phyloP scores from a whole-genome alignment of 768 basidiomycete species.

The Coprinellus micaceus region DNA sequence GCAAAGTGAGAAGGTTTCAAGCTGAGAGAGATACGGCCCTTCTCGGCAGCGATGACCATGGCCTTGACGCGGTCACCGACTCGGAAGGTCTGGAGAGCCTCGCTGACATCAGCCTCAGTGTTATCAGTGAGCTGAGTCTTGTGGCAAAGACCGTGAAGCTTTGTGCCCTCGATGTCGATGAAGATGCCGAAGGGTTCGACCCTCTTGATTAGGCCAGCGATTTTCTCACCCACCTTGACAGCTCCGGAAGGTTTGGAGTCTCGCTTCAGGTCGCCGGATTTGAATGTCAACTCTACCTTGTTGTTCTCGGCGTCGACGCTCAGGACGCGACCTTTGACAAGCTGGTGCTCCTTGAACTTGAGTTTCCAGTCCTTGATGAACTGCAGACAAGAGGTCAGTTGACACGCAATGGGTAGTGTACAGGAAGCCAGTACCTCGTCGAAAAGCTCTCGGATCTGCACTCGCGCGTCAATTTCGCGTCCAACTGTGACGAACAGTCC shows the following conservation, averaged over 20 bases:
- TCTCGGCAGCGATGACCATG: constrained; percentile 66
- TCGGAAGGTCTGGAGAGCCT: constrained; percentile 78
- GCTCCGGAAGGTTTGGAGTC: constrained; percentile 31
- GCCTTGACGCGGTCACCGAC: constrained; percentile 87
- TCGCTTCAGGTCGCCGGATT: constrained; percentile 54
- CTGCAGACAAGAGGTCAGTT: constrained; percentile 37
- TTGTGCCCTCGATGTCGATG: constrained; percentile 81
- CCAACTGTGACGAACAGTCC: constrained; percentile 89
- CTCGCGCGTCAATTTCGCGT: constrained; percentile 79
- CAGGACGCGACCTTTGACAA: constrained; percentile 78
- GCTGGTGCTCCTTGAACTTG: constrained; percentile 71
- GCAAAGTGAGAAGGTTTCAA: constrained; percentile 87
- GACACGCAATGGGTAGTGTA: too few relatives aligned
- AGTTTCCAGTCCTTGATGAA: constrained; percentile 96
- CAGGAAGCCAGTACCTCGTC: constrained; percentile 79
- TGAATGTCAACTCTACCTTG: constrained; percentile 89
- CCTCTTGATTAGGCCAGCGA: constrained; percentile 73
- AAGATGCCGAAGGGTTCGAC: constrained; percentile 92
- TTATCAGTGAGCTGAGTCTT: constrained; percentile 94
- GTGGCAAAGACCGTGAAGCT: constrained; percentile 88
- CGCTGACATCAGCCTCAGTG: constrained; percentile 68
- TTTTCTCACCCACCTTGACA: constrained; percentile 75
- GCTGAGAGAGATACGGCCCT: constrained; percentile 77
- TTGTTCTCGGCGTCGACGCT: constrained; percentile 71
- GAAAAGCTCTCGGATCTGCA: constrained; percentile 92